Conservation (phyloP, 2,329 filamentous ascomycete genomes). For the Colletotrichum siamense region DNA sequence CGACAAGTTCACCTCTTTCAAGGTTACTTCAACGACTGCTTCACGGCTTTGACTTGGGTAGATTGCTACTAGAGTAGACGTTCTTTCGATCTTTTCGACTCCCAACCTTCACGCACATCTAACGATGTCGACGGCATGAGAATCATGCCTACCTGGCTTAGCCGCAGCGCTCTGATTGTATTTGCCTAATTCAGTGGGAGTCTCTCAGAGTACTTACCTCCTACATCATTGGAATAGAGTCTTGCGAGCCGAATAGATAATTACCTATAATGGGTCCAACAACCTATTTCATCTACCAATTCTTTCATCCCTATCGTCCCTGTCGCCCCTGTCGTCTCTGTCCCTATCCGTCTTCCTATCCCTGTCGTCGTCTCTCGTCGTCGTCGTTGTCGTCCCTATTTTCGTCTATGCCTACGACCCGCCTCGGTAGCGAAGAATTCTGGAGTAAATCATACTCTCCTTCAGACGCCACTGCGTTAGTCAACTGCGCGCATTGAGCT, state of each 20-base stretch:
- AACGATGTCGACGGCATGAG: background rate
- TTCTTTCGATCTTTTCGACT: background rate
- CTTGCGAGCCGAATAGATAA: background rate
- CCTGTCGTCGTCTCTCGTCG: too few species aligned
- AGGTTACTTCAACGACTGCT: accelerated
- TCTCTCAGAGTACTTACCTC: too few species aligned
- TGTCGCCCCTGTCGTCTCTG: background rate
- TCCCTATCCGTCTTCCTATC: background rate
- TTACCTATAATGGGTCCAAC: accelerated
- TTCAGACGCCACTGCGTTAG: accelerated
- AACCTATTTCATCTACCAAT: background rate
- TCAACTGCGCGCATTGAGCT: background rate
- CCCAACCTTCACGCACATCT: background rate
- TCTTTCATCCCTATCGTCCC: background rate
- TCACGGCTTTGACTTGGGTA: background rate
- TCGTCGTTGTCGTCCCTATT: too few species aligned
- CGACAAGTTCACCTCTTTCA: background rate
- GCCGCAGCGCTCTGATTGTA: background rate
- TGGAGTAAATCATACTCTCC: background rate
- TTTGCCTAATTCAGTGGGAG: background rate
- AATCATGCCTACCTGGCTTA: background rate
- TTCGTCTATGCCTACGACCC: background rate
- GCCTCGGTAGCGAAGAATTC: accelerated
- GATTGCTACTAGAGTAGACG: background rate
- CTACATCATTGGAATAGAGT: background rate